These are phyloP conservation scores for Podospora appendiculata DNA, from an alignment of 495 filamentous ascomycete genomes.

Conservation along the genomic window DNA sequence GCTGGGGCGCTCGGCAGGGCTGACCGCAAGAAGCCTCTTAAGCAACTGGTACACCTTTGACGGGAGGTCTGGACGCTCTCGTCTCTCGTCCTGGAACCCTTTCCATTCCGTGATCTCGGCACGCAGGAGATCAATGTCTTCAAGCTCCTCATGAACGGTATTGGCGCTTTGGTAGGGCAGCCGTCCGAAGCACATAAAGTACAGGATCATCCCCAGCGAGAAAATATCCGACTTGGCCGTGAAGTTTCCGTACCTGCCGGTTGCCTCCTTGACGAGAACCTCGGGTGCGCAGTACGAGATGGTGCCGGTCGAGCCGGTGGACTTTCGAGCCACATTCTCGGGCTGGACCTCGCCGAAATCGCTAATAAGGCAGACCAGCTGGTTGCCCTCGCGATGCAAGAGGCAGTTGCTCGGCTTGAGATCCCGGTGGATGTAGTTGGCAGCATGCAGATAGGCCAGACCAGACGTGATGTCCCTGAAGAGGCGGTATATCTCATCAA, in stretches of 20 bases:
- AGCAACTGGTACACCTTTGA: conserved; percentile 79
- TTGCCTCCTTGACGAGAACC: conserved; percentile 64
- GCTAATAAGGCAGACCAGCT: conserved; percentile 76
- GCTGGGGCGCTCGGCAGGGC: conserved; percentile 69
- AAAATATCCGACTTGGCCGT: conserved; percentile 95
- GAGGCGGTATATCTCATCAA: conserved; percentile 93
- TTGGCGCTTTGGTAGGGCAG: conserved; percentile 83
- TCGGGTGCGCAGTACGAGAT: conserved; percentile 98
- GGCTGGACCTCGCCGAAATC: conserved; percentile 95
- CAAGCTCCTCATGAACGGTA: conserved; percentile 78
- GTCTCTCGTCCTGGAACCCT: conserved; percentile 70
- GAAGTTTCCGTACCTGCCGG: conserved; percentile 79
- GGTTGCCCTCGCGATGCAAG: conserved; percentile 64
- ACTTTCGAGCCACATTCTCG: conserved; percentile 69
- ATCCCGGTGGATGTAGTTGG: conserved; percentile 93
- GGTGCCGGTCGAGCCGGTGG: conserved; percentile 89
- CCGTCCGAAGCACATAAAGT: conserved; percentile 91
- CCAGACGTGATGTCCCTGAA: conserved; percentile 94
- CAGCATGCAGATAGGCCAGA: conserved; percentile 80
- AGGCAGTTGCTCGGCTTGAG: conserved; percentile 95
- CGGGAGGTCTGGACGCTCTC: conserved; percentile 73
- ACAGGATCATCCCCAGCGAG: conserved; percentile 94
- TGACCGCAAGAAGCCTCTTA: conserved; percentile 68
- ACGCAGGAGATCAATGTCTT: conserved; percentile 83
- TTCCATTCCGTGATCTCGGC: conserved; percentile 82